Percentiles rank a stretch among this genome's conserved stretches.
Evolutionary conservation across 1,284 basidiomycete genomes (phyloP).

Genomic region (Ustilago trichophora): DNA sequence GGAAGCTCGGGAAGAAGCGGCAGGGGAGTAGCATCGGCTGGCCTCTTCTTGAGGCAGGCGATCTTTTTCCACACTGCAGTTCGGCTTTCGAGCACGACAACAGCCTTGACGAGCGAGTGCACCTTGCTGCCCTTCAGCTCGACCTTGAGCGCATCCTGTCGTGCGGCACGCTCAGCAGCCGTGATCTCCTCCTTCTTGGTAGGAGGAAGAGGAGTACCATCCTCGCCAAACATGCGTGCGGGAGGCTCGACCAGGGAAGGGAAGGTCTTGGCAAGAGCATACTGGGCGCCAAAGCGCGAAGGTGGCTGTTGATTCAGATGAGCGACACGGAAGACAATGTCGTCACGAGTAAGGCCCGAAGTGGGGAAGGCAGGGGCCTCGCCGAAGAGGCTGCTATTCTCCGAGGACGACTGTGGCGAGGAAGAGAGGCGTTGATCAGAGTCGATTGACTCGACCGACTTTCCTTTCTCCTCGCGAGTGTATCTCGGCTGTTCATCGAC

Average conservation of each 20-base stretch:
- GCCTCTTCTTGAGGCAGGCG: constrained; percentile 14
- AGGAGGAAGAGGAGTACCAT: constrained; percentile 40
- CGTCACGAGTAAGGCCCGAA: constrained; percentile 23
- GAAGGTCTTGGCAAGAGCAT: constrained; percentile 26
- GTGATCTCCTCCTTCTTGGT: constrained; percentile 51
- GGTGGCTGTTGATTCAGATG: constrained; percentile 14
- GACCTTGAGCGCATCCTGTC: constrained; percentile 44
- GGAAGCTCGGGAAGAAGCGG: constrained; percentile 46
- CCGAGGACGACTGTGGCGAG: constrained; percentile 7
- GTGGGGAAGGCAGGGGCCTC: constrained; percentile 17
- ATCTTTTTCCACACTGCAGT: constrained; percentile 41
- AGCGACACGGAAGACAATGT: constrained; percentile 38
- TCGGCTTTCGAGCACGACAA: constrained; percentile 48
- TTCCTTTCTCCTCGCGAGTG: constrained; percentile 35
- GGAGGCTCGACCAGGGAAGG: constrained; percentile 42
- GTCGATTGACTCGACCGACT: constrained; percentile 29
- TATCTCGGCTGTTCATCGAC: constrained; percentile 37
- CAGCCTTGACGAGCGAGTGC: constrained; percentile 49
- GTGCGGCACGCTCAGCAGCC: constrained; percentile 37
- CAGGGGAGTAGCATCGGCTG: constrained; percentile 10
- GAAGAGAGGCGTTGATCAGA: constrained; percentile 12
- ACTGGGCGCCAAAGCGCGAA: constrained; percentile 16
- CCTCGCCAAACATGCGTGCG: constrained; percentile 48
- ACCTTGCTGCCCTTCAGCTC: constrained; percentile 43
- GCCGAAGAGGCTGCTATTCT: constrained; percentile 22